Evolutionary conservation across 2,329 filamentous ascomycete species (phyloP).

Genomic region (Aspergillus clavatus): DNA sequence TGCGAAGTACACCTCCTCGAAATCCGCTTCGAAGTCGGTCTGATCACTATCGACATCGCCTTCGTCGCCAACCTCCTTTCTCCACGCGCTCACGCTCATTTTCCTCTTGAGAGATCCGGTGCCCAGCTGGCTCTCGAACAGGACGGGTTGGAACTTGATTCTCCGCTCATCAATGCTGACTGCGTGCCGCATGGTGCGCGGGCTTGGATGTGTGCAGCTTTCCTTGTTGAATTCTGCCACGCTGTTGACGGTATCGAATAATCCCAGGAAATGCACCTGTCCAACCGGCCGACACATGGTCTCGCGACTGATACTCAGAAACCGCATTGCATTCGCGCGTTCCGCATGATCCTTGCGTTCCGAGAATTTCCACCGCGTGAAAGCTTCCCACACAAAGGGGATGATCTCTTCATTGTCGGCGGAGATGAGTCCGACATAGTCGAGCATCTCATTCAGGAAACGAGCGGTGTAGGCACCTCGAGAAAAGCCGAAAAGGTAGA

Average conservation of each 20-base stretch:
- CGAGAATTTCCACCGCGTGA: slow-evolving; percentile 13
- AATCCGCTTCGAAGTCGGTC: slow-evolving; percentile 42
- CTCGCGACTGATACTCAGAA: slow-evolving; percentile 10
- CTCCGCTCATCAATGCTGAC: slow-evolving; percentile 52
- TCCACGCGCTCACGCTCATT: neutral
- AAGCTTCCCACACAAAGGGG: slow-evolving; percentile 16
- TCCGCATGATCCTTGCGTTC: slow-evolving; percentile 1
- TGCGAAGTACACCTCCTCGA: slow-evolving; percentile 67
- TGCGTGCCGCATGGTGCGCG: slow-evolving; percentile 49
- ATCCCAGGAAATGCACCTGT: slow-evolving; percentile 19
- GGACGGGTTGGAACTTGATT: slow-evolving; percentile 44
- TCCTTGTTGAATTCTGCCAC: slow-evolving; percentile 17
- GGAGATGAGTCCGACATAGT: slow-evolving; percentile 15
- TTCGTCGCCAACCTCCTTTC: neutral
- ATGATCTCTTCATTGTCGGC: slow-evolving; percentile 20
- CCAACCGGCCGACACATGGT: slow-evolving; percentile 17
- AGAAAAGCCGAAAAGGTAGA: slow-evolving; percentile 24
- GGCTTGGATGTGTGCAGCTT: slow-evolving; percentile 23
- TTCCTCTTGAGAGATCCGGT: neutral
- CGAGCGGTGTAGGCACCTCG: slow-evolving; percentile 24
- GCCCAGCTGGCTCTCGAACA: slow-evolving; percentile 9
- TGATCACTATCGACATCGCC: neutral
- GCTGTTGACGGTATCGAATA: slow-evolving; percentile 26
- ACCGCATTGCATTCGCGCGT: slow-evolving; percentile 1
- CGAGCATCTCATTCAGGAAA: slow-evolving; percentile 21